These are phyloP conservation scores for Incumbomyces delicatus DNA, from an alignment of 2,329 filamentous ascomycete genomes.

Conservation along the genomic window DNA sequence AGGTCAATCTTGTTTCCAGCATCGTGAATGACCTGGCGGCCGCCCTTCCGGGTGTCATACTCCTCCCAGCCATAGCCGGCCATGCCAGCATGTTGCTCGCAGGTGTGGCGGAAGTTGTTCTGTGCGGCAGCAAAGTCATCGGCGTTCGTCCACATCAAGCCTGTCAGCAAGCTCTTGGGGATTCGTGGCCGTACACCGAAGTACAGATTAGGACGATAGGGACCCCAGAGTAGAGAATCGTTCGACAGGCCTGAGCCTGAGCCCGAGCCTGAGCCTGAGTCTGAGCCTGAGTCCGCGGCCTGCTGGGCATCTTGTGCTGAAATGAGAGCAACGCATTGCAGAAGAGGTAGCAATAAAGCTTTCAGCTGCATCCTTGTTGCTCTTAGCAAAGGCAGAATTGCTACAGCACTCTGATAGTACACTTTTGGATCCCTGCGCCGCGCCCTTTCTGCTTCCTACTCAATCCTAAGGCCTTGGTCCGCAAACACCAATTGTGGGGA, in stretches of 20 bases:
- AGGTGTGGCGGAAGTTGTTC: constrained; percentile 78
- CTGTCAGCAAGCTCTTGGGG: constrained; percentile 70
- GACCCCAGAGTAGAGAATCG: constrained; percentile 86
- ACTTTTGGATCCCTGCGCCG: too few relatives aligned
- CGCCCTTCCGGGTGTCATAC: constrained; percentile 81
- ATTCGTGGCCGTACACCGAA: constrained; percentile 80
- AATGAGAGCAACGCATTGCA: constrained; percentile 2
- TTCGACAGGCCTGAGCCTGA: constrained; percentile 40
- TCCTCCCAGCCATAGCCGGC: constrained; percentile 96
- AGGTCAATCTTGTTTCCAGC: constrained; percentile 79
- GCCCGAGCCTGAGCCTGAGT: not conserved
- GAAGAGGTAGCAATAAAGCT: constrained; percentile 4
- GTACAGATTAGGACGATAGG: constrained; percentile 88
- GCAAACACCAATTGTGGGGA: too few relatives aligned
- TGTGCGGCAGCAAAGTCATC: constrained; percentile 69
- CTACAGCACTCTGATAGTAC: too few relatives aligned
- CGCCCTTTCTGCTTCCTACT: too few relatives aligned
- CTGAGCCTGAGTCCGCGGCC: not conserved
- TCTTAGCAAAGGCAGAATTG: not conserved
- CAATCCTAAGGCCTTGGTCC: too few relatives aligned
- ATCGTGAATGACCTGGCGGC: constrained; percentile 84
- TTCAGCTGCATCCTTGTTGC: constrained; percentile 4
- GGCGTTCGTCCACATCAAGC: constrained; percentile 79
- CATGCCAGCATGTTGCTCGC: constrained; percentile 90
- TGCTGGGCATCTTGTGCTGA: constrained; percentile 3